phyloP scores from a whole-genome alignment of 2,329 filamentous ascomycete genomes.

The Penicillium janthinellum region DNA sequence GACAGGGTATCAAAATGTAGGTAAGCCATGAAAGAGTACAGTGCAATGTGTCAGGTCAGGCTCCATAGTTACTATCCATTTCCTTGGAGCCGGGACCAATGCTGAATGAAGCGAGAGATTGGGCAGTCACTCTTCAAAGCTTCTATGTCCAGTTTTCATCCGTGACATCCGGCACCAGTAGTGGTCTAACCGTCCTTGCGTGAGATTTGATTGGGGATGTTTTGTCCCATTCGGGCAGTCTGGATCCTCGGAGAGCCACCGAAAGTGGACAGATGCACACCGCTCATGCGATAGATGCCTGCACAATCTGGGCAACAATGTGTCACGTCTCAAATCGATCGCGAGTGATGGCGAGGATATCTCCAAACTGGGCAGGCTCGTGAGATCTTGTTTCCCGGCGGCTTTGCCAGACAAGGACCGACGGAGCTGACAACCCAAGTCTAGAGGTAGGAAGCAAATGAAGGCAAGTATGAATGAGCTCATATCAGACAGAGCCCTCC shows the following conservation, averaged over 20 bases:
- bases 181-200: neutral
- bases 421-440: neutral
- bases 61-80: neutral
- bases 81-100: neutral
- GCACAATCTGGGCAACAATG: neutral
- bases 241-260: neutral
- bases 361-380: neutral
- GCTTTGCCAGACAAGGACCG: neutral
- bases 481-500: slow-evolving; percentile 22
- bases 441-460: neutral
- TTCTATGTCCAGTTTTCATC: neutral
- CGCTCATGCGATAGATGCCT: neutral
- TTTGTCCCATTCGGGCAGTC: neutral
- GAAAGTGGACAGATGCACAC: slow-evolving; percentile 1
- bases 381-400: neutral
- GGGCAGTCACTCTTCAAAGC: neutral
- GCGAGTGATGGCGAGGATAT: no score
- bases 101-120: neutral
- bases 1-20: slow-evolving; percentile 24
- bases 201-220: neutral
- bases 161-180: neutral
- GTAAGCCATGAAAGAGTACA: slow-evolving; percentile 8
- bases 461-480: neutral
- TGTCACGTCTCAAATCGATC: neutral
- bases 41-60: neutral